Percentiles rank a stretch among this genome's conserved stretches.
Conservation (phyloP, 192 early-diverging fungal genomes). For the Coemansia erecta region DNA sequence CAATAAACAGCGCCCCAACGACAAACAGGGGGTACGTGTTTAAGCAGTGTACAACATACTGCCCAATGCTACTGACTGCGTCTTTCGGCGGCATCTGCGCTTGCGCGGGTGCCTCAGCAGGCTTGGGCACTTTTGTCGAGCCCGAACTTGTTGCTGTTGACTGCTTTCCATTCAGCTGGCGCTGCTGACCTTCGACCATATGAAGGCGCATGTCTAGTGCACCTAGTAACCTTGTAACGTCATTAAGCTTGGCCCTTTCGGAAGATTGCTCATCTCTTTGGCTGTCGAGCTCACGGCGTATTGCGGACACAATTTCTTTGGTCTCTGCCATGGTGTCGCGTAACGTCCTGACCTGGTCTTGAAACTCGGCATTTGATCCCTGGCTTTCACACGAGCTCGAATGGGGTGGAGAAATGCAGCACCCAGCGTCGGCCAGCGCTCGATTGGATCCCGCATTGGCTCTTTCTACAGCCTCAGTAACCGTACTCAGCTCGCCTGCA, state of each 20-base stretch:
- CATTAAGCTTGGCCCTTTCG: conserved; percentile 36
- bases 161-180: neutral
- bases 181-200: conserved; percentile 42
- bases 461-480: conserved; percentile 9
- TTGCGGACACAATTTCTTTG: conserved; percentile 34
- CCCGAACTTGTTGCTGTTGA: conserved; percentile 25
- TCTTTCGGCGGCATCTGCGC: conserved; percentile 14
- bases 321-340: conserved; percentile 50
- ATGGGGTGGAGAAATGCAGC: no score
- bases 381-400: no score
- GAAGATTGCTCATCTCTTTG: conserved; percentile 20
- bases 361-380: conserved; percentile 18
- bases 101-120: conserved; percentile 4
- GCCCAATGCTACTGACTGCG: conserved; percentile 27
- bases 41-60: conserved; percentile 24
- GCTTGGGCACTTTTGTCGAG: conserved; percentile 29
- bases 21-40: conserved; percentile 40
- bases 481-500: conserved; percentile 3
- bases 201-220: conserved; percentile 49
- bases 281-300: conserved; percentile 30
- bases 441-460: conserved; percentile 5
- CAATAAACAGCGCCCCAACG: conserved; percentile 37
- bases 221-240: conserved; percentile 35
- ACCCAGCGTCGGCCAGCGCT: neutral
- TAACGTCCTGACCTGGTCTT: conserved; percentile 34